These are phyloP conservation scores for Talaromyces sp. DNA, from an alignment of 2,329 filamentous ascomycete species.

Conservation along the genomic window DNA sequence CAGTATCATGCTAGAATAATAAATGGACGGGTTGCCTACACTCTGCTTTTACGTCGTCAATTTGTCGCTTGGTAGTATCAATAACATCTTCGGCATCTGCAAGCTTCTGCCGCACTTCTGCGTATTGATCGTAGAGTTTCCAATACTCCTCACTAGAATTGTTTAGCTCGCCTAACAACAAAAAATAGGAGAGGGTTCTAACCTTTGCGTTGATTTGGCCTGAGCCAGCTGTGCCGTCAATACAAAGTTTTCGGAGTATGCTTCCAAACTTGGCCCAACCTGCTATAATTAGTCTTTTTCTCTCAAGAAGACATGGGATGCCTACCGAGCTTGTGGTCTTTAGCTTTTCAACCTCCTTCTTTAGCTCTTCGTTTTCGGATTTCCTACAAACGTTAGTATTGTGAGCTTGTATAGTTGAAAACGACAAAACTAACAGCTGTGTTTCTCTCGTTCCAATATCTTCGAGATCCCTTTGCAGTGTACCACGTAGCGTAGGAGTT, in stretches of 20 bases:
- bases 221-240: slow-evolving; percentile 29
- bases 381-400: slow-evolving; percentile 25
- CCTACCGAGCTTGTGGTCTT: slow-evolving; percentile 18
- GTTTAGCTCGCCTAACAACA: slow-evolving; percentile 14
- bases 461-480: slow-evolving; percentile 39
- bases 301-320: slow-evolving; percentile 13
- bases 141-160: slow-evolving; percentile 33
- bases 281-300: slow-evolving; percentile 16
- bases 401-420: slow-evolving; percentile 12
- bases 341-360: slow-evolving; percentile 31
- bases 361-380: slow-evolving; percentile 37
- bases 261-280: slow-evolving; percentile 24
- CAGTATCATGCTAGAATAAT: slow-evolving; percentile 13
- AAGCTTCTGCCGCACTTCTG: slow-evolving; percentile 31
- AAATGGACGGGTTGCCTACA: slow-evolving; percentile 22
- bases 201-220: slow-evolving; percentile 34
- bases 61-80: slow-evolving; percentile 30
- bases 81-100: slow-evolving; percentile 34
- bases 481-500: slow-evolving; percentile 36
- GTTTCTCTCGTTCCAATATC: slow-evolving; percentile 35
- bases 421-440: slow-evolving; percentile 28
- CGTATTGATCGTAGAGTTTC: slow-evolving; percentile 38
- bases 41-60: slow-evolving; percentile 33
- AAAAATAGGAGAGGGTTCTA: not conserved
- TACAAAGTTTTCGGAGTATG: slow-evolving; percentile 30